Conservation (phyloP, 371 early-diverging fungal species). For the Haplosporangium sp. region DNA sequence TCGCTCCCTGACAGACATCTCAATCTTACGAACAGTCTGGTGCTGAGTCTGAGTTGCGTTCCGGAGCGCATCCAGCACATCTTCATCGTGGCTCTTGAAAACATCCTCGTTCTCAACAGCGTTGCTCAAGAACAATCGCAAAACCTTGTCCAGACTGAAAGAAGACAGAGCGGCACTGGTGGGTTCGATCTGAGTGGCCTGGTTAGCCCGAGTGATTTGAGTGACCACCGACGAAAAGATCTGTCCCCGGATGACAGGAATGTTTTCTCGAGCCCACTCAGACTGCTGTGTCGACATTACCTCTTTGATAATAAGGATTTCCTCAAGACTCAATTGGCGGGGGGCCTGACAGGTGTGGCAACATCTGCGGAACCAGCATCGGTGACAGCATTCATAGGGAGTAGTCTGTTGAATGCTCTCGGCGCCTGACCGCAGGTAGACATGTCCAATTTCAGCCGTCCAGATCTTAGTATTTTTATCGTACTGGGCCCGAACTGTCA, state of each 20-base stretch:
- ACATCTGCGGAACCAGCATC: neutral
- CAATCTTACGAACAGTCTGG: neutral
- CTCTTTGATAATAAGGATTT: neutral
- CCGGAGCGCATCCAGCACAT: neutral
- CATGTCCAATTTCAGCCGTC: neutral
- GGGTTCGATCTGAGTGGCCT: neutral
- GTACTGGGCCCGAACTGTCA: neutral
- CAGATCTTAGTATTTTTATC: neutral
- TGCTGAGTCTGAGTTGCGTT: neutral
- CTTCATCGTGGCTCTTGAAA: neutral
- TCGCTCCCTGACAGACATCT: neutral
- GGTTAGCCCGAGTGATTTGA: neutral
- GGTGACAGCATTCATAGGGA: neutral
- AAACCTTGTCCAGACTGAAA: neutral
- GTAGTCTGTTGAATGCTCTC: constrained; percentile 1
- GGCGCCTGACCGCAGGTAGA: constrained; percentile 3
- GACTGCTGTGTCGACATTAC: neutral
- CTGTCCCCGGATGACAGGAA: neutral
- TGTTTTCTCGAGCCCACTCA: neutral
- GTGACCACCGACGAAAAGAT: neutral
- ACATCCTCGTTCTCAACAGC: neutral
- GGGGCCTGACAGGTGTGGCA: neutral
- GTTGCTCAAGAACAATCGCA: constrained; percentile 1
- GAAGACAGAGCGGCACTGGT: too few species aligned
- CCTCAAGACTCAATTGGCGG: neutral